Evolutionary conservation across 768 basidiomycete genomes (phyloP), one percentile per base, ranked within the genome.

Genomic region (Tylopilus vinaceipallidus): DNA sequence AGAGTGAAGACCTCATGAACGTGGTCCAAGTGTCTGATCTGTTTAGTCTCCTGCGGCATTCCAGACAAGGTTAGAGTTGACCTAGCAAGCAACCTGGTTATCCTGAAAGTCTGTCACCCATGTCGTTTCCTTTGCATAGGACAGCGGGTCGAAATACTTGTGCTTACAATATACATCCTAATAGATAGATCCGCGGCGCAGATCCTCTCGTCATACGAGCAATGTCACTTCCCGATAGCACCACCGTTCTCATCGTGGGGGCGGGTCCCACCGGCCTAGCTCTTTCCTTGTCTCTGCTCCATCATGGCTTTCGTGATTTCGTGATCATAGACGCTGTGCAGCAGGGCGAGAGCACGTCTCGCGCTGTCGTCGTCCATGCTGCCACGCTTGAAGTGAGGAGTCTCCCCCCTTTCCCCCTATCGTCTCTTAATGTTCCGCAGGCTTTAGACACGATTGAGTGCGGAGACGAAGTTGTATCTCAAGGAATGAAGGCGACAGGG

Each of bases 261-360:
- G 76, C 75, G 13, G 79, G 80, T 16, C 80, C 80, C 9, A 60
- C 71, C 0, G 80, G 80, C 20, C 71, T 81, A 23, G 66, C 76
- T 3, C 55, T 70, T 37, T 79, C 80, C 17, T 54, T 79, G n/a
- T 73, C 78, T 17, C 73, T 81, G 2, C 55, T 68, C 14, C 63
- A 73, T 9, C 67, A 76, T 13, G 73, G 74, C 2, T 71, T 70
- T 37, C 60, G 54, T 23, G 72, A 79, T 35, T 54, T 81, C 61
- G 53, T 72, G 16, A 63, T 80, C 11, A 75, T 81, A 8, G 78
- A 81, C 42, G 69, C 67, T 17, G 47, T 61, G 2, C 38, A 41
- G 6, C 40, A 66, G n/a, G 71, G 70, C 39, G 61, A 69, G 41
- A 68, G 70, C 39, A 65, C 71, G 3, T 77, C 80, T 13, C 74